Conservation (phyloP, 768 basidiomycete genomes). For the Psilocybe sp. region DNA sequence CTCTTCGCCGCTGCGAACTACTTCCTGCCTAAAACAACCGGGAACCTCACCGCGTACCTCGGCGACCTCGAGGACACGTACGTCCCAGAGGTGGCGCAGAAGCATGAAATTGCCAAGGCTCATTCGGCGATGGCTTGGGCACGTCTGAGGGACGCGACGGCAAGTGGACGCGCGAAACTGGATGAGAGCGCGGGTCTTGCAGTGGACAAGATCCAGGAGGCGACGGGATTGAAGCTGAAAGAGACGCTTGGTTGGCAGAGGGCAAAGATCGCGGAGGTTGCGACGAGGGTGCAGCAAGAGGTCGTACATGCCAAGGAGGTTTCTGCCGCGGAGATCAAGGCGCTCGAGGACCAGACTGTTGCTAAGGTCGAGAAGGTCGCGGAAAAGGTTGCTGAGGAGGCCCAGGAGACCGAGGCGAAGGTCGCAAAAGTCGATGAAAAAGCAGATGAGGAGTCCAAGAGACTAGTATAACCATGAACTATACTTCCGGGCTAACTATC, state of each 20-base stretch:
- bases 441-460: slow-evolving; percentile 13
- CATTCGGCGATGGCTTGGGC: slow-evolving; percentile 61
- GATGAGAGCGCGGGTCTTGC: slow-evolving; percentile 39
- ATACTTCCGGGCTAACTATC: too few species aligned
- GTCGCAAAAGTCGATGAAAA: slow-evolving; percentile 16
- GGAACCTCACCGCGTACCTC: slow-evolving; percentile 65
- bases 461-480: slow-evolving; percentile 11
- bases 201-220: slow-evolving; percentile 19
- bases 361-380: slow-evolving; percentile 15
- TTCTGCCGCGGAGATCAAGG: slow-evolving; percentile 15
- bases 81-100: slow-evolving; percentile 64
- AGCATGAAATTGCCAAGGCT: slow-evolving; percentile 62
- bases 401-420: slow-evolving; percentile 17
- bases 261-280: not conserved
- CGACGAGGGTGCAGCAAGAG: not conserved
- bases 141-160: slow-evolving; percentile 49
- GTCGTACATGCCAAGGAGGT: slow-evolving; percentile 7
- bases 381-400: slow-evolving; percentile 23
- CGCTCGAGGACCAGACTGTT: slow-evolving; percentile 1
- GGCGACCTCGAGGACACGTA: slow-evolving; percentile 69
- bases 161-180: slow-evolving; percentile 41
- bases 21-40: slow-evolving; percentile 83
- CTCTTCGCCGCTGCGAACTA: slow-evolving; percentile 68
- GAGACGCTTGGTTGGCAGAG: slow-evolving; percentile 39
- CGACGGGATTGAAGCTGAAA: slow-evolving; percentile 70